These are phyloP conservation scores for Barnettozyma sucrosica DNA, from an alignment of 805 yeast genomes.

Conservation along the genomic window DNA sequence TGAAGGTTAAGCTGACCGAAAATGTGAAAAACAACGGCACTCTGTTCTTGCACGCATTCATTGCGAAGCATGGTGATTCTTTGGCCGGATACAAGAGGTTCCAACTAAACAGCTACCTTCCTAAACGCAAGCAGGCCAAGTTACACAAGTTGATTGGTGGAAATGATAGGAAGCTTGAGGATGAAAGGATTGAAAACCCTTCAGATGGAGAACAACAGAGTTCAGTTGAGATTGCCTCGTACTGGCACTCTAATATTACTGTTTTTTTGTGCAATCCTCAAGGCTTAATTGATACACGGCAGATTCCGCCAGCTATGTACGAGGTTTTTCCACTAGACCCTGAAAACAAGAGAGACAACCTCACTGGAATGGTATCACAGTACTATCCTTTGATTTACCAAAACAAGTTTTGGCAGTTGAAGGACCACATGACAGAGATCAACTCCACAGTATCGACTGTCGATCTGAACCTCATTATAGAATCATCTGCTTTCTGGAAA, in stretches of 20 bases:
- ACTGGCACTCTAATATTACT: conserved; percentile 34
- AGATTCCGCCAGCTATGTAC: conserved; percentile 23
- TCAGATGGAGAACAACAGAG: not conserved
- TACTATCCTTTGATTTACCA: conserved; percentile 34
- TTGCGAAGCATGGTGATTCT: conserved; percentile 16
- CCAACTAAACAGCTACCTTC: conserved; percentile 26
- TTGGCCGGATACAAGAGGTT: conserved; percentile 20
- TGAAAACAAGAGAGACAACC: conserved; percentile 26
- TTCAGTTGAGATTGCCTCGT: conserved; percentile 21
- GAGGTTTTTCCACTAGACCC: conserved; percentile 25
- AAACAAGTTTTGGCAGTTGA: conserved; percentile 37
- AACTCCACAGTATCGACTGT: conserved; percentile 22
- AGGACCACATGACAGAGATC: conserved; percentile 30
- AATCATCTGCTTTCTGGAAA: conserved; percentile 27
- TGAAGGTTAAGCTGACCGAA: conserved; percentile 13
- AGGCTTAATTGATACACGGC: conserved; percentile 15
- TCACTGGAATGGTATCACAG: conserved; percentile 27
- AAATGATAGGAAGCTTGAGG: conserved; percentile 4
- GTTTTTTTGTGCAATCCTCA: conserved; percentile 24
- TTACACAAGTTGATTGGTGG: conserved; percentile 28
- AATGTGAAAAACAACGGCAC: conserved; percentile 28
- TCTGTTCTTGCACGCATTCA: conserved; percentile 29
- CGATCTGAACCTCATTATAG: conserved; percentile 27
- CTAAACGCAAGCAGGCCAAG: conserved; percentile 25
- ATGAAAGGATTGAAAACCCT: conserved; percentile 14